Percentiles rank a stretch among this genome's conserved stretches.
These are phyloP conservation scores for Coemansia umbellata DNA, from an alignment of 192 early-diverging fungal genomes.

Conservation along the genomic window DNA sequence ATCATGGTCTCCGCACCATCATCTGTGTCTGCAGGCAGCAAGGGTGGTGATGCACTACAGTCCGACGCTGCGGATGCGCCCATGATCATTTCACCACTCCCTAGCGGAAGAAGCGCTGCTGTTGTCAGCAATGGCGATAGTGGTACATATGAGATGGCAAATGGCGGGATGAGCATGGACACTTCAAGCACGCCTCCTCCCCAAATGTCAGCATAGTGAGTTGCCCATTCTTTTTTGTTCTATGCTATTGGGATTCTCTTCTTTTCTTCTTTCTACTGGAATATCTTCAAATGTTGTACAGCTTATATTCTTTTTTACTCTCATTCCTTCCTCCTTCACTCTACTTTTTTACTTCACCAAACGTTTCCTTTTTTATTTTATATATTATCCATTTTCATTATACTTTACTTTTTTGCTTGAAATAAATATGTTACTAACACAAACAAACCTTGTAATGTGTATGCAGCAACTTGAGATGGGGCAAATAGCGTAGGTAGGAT, in stretches of 20 bases:
- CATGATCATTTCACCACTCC: background rate
- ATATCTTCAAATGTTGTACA: conserved; percentile 19
- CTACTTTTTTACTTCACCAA: conserved; percentile 1
- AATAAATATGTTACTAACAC: background rate
- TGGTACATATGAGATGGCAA: background rate
- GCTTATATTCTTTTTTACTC: background rate
- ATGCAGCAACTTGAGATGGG: too few species aligned
- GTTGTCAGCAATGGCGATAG: background rate
- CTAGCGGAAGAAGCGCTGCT: background rate
- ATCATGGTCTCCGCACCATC: background rate
- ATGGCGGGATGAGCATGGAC: conserved; percentile 16
- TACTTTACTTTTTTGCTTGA: background rate
- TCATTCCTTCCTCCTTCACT: background rate
- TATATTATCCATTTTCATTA: background rate
- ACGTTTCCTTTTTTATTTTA: background rate
- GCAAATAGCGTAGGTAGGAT: too few species aligned
- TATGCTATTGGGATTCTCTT: background rate
- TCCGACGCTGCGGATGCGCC: background rate
- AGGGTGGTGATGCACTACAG: background rate
- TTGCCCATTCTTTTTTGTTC: background rate
- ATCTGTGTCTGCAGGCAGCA: conserved; percentile 1
- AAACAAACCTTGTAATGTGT: background rate
- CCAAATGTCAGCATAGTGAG: conserved; percentile 2
- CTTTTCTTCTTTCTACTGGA: background rate
- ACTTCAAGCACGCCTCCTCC: conserved; percentile 20